Base-by-base conservation (phyloP, 768 basidiomycete genomes). In the Coprinopsis marcescibilis region DNA sequence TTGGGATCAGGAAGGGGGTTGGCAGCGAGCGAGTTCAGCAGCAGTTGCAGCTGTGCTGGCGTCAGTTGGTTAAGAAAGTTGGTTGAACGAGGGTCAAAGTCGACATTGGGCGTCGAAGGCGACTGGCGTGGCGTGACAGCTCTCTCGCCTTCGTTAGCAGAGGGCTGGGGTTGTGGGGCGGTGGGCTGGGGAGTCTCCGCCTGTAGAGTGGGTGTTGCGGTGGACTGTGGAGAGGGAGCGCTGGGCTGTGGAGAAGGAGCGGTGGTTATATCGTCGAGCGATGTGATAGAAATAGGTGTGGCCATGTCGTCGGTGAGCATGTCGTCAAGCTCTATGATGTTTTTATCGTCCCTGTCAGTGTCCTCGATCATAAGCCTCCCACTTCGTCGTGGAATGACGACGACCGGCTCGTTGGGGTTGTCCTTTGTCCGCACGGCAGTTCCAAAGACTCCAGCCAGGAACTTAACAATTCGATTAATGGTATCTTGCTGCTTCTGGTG, bases 401-500 rank as follows among this genome's bases (percentile, higher is more conserved):
- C 66, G 27, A 65, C 66, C 4, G 68, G 56, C 11, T 37, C 32
- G 41, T 13, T n/a, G 20, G 40, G 57, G 36, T 63, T 65, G 26
- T 68, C 65, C 43, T 67, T 65, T 26, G 52, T 57, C 29, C 63
- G 58, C 11, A 46, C 48, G n/a, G 17, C 76, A 36, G 62, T 63
- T 11, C 86, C 85, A 66, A 98, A 98, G 2, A 97, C 85, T 11
- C 90, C 84, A 8, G 94, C 94, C 46, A 99, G 67, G 65, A 99
- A 98, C 50, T 91, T 87, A 52, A 99, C 77, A 51, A 99, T 98
- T 46, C 89, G 72, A 58, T 96, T 92, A 61, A 98, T 92, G 17
- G 92, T 96, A 62, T 98, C 93, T 59, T 96, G 87, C 54, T 97
- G 93, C 59, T 89, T 93, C 61, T 91, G 83, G 58, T 95, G 84